Conservation (phyloP, 164 flowering plant species). For the Brasenia schreberi region DNA sequence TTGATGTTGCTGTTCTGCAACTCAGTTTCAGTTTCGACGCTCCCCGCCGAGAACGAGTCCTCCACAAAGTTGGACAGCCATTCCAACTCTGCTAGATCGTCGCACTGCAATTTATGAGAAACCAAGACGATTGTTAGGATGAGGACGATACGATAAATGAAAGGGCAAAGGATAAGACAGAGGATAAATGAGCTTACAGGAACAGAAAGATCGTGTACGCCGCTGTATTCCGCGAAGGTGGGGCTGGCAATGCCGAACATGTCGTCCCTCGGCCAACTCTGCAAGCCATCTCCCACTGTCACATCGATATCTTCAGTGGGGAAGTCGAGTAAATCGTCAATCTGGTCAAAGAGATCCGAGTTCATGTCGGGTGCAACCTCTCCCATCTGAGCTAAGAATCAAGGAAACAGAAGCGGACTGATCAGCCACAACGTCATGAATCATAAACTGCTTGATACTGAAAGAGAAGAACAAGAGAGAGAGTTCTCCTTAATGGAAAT, state of each 20-base stretch:
- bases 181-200: conserved; percentile 16
- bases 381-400: conserved; percentile 13
- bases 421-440: background rate
- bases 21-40: conserved; percentile 18
- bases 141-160: background rate
- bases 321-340: conserved; percentile 81
- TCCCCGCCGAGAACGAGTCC: conserved; percentile 68
- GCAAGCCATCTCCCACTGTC: conserved; percentile 4
- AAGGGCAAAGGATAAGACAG: conserved; percentile 54
- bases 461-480: background rate
- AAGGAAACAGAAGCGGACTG: background rate
- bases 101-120: conserved; percentile 35
- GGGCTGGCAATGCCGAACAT: conserved; percentile 2
- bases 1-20: conserved; percentile 7
- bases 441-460: background rate
- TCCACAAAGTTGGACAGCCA: conserved; percentile 90
- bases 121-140: background rate
- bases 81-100: conserved; percentile 79
- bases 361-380: conserved; percentile 41
- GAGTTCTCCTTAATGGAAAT: background rate
- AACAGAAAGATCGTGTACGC: conserved; percentile 7
- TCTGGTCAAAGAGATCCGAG: conserved; percentile 72
- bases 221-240: conserved; percentile 12
- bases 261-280: conserved; percentile 1
- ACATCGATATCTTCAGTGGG: conserved; percentile 35